These are phyloP conservation scores for Trichocomaceae sp. DNA, from an alignment of 2,329 filamentous ascomycete species.

Conservation along the genomic window DNA sequence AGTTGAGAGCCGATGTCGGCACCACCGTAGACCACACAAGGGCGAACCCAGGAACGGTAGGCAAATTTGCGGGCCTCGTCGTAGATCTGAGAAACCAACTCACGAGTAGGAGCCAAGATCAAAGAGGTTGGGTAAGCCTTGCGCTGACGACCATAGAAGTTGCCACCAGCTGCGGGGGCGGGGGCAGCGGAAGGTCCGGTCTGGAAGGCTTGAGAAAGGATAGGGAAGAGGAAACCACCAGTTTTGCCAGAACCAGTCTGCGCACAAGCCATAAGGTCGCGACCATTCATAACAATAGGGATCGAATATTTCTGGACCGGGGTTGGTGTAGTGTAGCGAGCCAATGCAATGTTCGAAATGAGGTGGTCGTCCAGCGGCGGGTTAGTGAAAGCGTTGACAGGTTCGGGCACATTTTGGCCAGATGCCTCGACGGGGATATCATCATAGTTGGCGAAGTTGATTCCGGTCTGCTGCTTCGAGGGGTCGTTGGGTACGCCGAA, in stretches of 20 bases:
- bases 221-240: conserved; percentile 98
- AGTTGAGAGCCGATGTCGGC: conserved; percentile 98
- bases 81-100: conserved; percentile 97
- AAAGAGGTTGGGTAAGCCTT: conserved; percentile 96
- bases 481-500: conserved; percentile 89
- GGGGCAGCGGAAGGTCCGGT: conserved; percentile 72
- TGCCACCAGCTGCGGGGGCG: conserved; percentile 54
- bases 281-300: conserved; percentile 94
- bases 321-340: conserved; percentile 90
- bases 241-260: conserved; percentile 99
- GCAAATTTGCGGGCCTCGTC: conserved; percentile 97
- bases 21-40: conserved; percentile 97
- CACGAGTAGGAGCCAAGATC: conserved; percentile 93
- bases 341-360: conserved; percentile 84
- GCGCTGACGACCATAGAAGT: conserved; percentile 80
- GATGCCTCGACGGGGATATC: conserved; percentile 98
- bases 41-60: conserved; percentile 97
- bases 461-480: conserved; percentile 91
- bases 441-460: conserved; percentile 99
- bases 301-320: conserved; percentile 99
- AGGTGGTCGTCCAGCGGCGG: conserved; percentile 94
- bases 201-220: conserved; percentile 93
- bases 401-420: conserved; percentile 85
- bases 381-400: conserved; percentile 83
- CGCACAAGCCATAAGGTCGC: conserved; percentile 98